These are phyloP conservation scores for Clavulina sp. DNA, from an alignment of 768 basidiomycete genomes.

Conservation along the genomic window DNA sequence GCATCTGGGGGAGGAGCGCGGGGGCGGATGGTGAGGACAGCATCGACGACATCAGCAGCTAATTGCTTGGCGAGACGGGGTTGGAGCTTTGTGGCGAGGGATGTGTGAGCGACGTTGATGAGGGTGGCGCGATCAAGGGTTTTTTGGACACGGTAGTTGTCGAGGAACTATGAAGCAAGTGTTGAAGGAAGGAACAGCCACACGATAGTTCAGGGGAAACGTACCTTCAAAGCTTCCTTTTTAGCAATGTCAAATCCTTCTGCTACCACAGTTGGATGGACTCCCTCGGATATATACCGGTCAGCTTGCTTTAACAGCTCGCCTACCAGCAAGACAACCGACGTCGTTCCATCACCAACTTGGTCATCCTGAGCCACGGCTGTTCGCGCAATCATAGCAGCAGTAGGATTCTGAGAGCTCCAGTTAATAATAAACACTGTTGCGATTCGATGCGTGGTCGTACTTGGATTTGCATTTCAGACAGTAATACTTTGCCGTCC, in stretches of 20 bases:
- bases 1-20: slow-evolving; percentile 31
- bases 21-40: slow-evolving; percentile 66
- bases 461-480: slow-evolving; percentile 90
- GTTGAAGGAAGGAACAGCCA: slow-evolving; percentile 11
- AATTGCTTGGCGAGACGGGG: slow-evolving; percentile 67
- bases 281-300: slow-evolving; percentile 93
- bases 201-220: slow-evolving; percentile 16
- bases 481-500: slow-evolving; percentile 93
- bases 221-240: slow-evolving; percentile 76
- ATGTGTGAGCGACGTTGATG: slow-evolving; percentile 88
- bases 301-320: slow-evolving; percentile 95
- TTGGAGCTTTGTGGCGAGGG: slow-evolving; percentile 85
- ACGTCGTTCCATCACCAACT: slow-evolving; percentile 97
- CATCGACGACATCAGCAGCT: slow-evolving; percentile 86
- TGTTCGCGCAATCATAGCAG: slow-evolving; percentile 96
- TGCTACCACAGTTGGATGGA: slow-evolving; percentile 89
- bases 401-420: slow-evolving; percentile 60
- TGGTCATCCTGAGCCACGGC: slow-evolving; percentile 98
- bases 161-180: slow-evolving; percentile 56
- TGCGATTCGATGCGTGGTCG: slow-evolving; percentile 4
- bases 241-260: slow-evolving; percentile 96
- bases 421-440: background rate
- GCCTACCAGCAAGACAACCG: slow-evolving; percentile 88
- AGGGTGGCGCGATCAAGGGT: slow-evolving; percentile 78
- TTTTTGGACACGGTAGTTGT: slow-evolving; percentile 64